Evolutionary conservation across 2,329 filamentous ascomycete genomes (phyloP), one percentile per base, ranked within the genome.

Genomic region (Dactylellina leptospora): DNA sequence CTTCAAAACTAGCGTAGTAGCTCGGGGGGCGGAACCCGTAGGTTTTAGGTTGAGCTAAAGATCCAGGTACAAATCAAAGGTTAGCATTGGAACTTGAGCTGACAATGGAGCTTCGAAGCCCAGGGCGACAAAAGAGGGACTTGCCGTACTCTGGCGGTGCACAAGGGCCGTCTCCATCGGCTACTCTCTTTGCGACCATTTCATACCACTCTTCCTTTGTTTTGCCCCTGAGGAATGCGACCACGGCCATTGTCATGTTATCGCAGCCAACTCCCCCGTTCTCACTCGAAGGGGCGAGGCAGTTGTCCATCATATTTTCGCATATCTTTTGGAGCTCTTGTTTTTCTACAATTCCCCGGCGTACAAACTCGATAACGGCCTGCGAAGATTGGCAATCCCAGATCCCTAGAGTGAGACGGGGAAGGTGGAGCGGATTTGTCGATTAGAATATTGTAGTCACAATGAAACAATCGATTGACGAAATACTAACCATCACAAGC

Each of bases 251-350:
- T 76, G 95, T 99, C 95, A 99, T 99, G 84, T 99, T 99, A 84
- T 99, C 95, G 81, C 95, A 99, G 74, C 95, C 95, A 74, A 99
- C 93, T 74, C 95, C 95, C 61, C 95, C 95, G 28, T 93, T 97
- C 82, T 99, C 95, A 76, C 93, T 96, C 85, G 96, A 97, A 73
- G 93, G 96, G 40, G 95, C 93, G 75, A 99, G 85, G 80, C 95
- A 99, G 83, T 97, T 99, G 84, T 99, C 93, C 95, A 99, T 99
- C 92, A 99, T 96, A 83, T 99, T 99, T 82, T 99, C 95, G 81
- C 93, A 97, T 78, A 99, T 97, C 80, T 91, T 90, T 62, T 93
- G 88, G 55, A 99, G 86, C 53, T 96, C 90, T 82, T 99, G 95
- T 84, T 96, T 96, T 55, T 93, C 93, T 53, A 92, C 93, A 80